Conservation (phyloP, 805 yeast genomes). For the Maudiozyma bulderi region DNA sequence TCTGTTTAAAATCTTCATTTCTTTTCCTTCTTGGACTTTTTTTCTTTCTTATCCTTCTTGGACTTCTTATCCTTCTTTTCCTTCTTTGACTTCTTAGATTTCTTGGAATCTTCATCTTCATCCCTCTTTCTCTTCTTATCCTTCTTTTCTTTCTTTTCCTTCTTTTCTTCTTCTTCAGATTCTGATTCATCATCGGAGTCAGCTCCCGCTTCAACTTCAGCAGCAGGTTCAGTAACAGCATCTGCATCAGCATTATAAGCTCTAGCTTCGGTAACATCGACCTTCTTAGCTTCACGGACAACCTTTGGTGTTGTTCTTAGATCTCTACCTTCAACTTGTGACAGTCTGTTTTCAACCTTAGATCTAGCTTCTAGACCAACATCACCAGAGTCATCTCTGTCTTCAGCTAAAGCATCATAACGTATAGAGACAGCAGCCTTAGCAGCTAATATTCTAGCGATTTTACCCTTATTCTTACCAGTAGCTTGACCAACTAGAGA, state of each 20-base stretch:
- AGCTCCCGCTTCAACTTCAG: constrained; percentile 46
- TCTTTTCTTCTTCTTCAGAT: constrained; percentile 28
- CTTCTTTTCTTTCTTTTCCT: constrained; percentile 30
- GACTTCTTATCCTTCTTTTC: constrained; percentile 25
- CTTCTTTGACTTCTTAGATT: constrained; percentile 30
- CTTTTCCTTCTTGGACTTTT: constrained; percentile 27
- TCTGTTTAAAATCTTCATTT: constrained; percentile 5
- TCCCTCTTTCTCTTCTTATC: constrained; percentile 27
- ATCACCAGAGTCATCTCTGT: constrained; percentile 91
- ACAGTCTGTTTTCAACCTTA: constrained; percentile 88
- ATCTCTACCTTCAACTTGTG: constrained; percentile 95
- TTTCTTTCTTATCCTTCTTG: constrained; percentile 27
- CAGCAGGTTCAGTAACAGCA: constrained; percentile 38
- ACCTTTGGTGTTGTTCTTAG: constrained; percentile 81
- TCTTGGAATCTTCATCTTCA: constrained; percentile 24
- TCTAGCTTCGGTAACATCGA: constrained; percentile 73
- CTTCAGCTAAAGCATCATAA: constrained; percentile 95
- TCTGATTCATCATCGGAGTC: constrained; percentile 33
- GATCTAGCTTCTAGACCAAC: constrained; percentile 85
- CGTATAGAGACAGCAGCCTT: constrained; percentile 95
- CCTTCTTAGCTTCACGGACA: constrained; percentile 74
- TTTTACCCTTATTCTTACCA: constrained; percentile 97
- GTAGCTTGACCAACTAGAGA: constrained; percentile 96
- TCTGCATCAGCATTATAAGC: constrained; percentile 96
- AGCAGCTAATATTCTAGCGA: constrained; percentile 97